A percentile compares a stretch with the other conserved stretches of the same genome.
These are phyloP conservation scores for Circinella minor DNA, from an alignment of 371 early-diverging fungal species.

Conservation along the genomic window DNA sequence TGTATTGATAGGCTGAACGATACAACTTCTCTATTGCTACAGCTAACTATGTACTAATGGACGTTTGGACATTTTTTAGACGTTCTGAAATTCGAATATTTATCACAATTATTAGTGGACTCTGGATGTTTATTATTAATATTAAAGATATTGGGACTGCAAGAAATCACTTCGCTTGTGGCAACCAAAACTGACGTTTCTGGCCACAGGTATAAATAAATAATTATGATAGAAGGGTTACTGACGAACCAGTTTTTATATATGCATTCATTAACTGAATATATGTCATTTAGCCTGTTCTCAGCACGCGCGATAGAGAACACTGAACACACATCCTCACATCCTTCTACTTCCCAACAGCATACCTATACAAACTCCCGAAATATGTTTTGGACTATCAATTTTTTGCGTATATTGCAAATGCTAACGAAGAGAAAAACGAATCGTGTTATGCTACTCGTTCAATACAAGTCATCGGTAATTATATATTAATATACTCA, in stretches of 20 bases:
- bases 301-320: conserved; percentile 35
- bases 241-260: not conserved
- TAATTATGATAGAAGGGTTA: no score
- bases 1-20: not conserved
- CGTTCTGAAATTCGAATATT: conserved; percentile 76
- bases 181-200: conserved; percentile 65
- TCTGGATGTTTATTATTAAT: conserved; percentile 82
- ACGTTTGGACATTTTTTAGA: conserved; percentile 41
- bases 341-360: conserved; percentile 9
- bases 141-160: conserved; percentile 80
- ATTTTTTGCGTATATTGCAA: conserved; percentile 78
- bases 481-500: no score
- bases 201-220: conserved; percentile 51
- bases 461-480: conserved; percentile 86
- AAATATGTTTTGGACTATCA: conserved; percentile 80
- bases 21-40: no score
- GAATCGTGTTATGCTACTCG: conserved; percentile 76
- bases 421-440: conserved; percentile 81
- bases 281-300: not conserved
- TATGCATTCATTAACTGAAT: not conserved
- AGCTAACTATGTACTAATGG: no score
- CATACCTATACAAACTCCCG: conserved; percentile 39
- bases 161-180: conserved; percentile 63
- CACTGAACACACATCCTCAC: not conserved
- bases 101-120: conserved; percentile 80